Base-by-base conservation (phyloP, 257 asterid genomes). In the Fraxinus americana region DNA sequence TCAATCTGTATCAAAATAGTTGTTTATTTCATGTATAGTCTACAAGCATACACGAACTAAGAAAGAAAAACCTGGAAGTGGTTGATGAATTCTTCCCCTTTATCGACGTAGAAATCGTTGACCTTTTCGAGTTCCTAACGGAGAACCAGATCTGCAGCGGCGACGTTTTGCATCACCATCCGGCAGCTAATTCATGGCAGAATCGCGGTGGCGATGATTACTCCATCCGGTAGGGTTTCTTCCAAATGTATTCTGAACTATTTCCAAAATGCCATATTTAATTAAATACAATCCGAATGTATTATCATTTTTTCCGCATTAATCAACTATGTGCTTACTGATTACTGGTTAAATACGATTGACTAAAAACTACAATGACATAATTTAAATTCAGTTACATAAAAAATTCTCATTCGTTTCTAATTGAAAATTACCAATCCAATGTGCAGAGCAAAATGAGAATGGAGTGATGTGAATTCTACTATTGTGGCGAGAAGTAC, bases 61-160 rank as follows among this genome's bases (percentile, higher is more conserved):
- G 21, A 0, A 13, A 1, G 17, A 72, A 43, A 36, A 35, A 96
- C 98, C 98, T 91, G 94, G 72, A 91, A 80, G 61, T 95, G 93
- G 83, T 93, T 92, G 77, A 92, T 86, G 83, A 93, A 90, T 16
- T 90, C 97, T 82, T 90, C 98, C 90, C 92, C 98, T 90, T 89
- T 92, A 73, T 91, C 98, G 88, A 93, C 97, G 91, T 90, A 96
- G 84, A 96, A 96, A 86, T 93, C 95, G 86, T 93, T 92, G 87
- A 96, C 87, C 90, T 96, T 96, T 76, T 91, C 90, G 43, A 96
- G 88, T 78, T 96, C 98, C 76, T 85, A 90, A 72, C 77, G 72
- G 30, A 92, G 94, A 82, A 93, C 96, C 97, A 90, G 5, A 82
- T 92, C 78, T 89, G 93, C 21, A 87, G 75, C 81, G 83, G 82